Conservation (phyloP, 345 rosid species). For the Schrenkiella parvula region DNA sequence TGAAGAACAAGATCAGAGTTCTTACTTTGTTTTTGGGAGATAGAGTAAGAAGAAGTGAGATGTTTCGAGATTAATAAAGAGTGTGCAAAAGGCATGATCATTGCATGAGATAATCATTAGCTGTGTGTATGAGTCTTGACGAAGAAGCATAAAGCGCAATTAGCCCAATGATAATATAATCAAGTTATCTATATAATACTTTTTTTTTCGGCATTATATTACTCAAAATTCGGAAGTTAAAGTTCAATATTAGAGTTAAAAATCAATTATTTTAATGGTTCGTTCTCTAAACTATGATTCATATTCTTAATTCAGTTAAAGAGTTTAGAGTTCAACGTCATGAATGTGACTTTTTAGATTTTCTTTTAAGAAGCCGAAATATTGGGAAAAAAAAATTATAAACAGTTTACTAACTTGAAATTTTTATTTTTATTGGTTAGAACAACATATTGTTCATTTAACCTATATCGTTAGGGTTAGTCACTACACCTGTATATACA, state of each 20-base stretch:
- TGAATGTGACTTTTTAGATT: background rate
- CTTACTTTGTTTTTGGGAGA: background rate
- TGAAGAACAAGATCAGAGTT: slow-evolving; percentile 21
- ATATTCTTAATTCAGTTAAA: background rate
- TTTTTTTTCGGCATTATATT: background rate
- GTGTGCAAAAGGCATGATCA: slow-evolving; percentile 26
- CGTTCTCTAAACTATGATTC: too few relatives aligned
- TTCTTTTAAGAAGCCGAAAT: background rate
- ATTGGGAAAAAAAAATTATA: background rate
- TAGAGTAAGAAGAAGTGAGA: slow-evolving; percentile 15
- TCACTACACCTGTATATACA: too few relatives aligned
- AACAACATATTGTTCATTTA: background rate
- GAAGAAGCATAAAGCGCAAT: slow-evolving; percentile 46
- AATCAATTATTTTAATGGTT: background rate
- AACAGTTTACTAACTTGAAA: background rate
- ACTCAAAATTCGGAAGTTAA: too few relatives aligned
- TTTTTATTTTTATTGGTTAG: background rate
- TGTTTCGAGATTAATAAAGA: slow-evolving; percentile 30
- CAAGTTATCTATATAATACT: background rate
- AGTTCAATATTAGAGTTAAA: background rate
- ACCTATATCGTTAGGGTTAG: background rate
- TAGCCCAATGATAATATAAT: slow-evolving; percentile 16
- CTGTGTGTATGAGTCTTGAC: slow-evolving; percentile 51
- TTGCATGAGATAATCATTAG: slow-evolving; percentile 42
- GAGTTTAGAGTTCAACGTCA: background rate